These are phyloP conservation scores for Musa schizocarpa DNA, from an alignment of 176 grass and related monocot genomes.

Conservation along the genomic window DNA sequence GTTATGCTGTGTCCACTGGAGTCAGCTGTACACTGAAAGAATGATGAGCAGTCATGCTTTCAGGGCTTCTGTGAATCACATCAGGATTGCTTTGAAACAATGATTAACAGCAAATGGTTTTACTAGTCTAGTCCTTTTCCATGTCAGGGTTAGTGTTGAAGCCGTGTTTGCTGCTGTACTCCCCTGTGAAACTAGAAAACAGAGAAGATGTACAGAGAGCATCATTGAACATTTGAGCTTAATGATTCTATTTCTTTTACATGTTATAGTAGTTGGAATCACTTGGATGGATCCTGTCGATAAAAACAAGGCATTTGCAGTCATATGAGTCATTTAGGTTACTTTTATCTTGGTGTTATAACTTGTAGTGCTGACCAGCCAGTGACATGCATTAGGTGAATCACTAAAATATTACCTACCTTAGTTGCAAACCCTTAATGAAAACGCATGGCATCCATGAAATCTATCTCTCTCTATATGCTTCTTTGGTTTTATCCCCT, in stretches of 20 bases:
- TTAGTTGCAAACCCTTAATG: not conserved
- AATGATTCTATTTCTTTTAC: not conserved
- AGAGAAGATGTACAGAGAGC: too few relatives aligned
- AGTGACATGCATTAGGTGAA: not conserved
- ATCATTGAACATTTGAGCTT: not conserved
- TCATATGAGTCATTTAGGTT: not conserved
- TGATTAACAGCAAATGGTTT: too few relatives aligned
- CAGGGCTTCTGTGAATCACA: too few relatives aligned
- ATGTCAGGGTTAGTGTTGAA: not conserved
- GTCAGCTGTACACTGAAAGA: too few relatives aligned
- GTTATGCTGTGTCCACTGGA: too few relatives aligned
- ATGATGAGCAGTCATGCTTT: too few relatives aligned
- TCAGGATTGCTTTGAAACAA: too few relatives aligned
- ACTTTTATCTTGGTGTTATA: not conserved
- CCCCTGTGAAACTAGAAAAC: too few relatives aligned
- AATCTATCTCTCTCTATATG: too few relatives aligned
- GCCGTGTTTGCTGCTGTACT: too few relatives aligned
- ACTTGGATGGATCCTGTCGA: not conserved
- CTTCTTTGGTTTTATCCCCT: not conserved
- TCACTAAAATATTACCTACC: not conserved
- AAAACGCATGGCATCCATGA: not conserved
- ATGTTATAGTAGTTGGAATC: not conserved
- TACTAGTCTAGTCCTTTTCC: too few relatives aligned
- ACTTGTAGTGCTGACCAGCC: not conserved
- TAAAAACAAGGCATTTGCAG: not conserved